Base-by-base conservation (phyloP, 2,329 filamentous ascomycete genomes). In the Pestalotiopsis sp. region DNA sequence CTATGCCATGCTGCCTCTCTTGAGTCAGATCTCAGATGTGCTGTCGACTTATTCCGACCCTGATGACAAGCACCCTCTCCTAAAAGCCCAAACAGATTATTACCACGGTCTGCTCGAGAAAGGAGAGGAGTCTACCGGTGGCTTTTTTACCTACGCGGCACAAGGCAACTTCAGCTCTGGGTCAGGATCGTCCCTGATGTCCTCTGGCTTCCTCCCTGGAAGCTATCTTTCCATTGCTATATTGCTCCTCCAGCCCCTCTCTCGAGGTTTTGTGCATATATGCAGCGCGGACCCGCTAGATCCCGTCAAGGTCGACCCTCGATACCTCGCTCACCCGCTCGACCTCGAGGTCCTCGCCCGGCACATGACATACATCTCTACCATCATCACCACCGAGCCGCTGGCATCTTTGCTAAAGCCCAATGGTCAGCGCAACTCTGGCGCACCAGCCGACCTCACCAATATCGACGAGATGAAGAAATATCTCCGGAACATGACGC, bases 1-100 rank as follows among this genome's bases (percentile, higher is more conserved):
- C n/a, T 70, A 70, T 3, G 74, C 74, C 11, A 70, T 73, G 39
- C 70, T 77, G 2, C 71, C 75, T n/a, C 66, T 75, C 4, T 78
- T 79, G 59, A 58, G 25, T n/a, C 14, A 58, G 56, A 58, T 13
- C n/a, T 57, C 4, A 20, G n/a, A 38, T 9, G n/a, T 4, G 1
- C 20, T 58, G 4, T 23, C 56, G 12, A 58, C n/a, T 11, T 58
- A 58, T 58, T 13, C 20, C 13, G 56, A 58, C 56, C 56, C 56
- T n/a, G 23, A 58, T 9, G 59, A 63, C 3, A 68, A 31, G 1
- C n/a, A 39, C 12, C n/a, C 64, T 1, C 49, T 68, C 9, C 13
- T 20, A 4, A 31, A 17, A 7, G 67, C 57, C 14, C 57, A 66
- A 20, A 25, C 65, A 20, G 6, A 1, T 2, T 66, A 49, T 31